Evolutionary conservation across 177 flowering plant species (phyloP), one percentile per base, ranked within the genome.

Genomic region (Vitis hybrid): DNA sequence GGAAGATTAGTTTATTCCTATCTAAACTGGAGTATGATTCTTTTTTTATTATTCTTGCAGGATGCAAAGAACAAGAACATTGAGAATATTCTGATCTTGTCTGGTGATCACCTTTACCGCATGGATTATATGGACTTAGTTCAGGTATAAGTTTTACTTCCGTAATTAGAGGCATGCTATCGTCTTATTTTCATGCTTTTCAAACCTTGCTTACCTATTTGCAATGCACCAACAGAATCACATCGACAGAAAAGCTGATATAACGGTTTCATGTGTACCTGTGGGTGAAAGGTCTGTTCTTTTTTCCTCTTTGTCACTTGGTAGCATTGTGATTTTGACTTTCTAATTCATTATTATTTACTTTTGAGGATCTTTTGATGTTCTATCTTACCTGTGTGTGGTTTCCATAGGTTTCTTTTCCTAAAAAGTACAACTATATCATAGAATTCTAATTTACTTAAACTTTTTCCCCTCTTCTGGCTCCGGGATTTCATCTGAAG

Each of bases 191-290:
- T 40, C 48, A 40, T 40, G 48, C 48, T 51, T 49, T 50, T 23
- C 66, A 54, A 19, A 7, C 49, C 14, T 58, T 66, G 13, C 68
- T 67, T 54, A 65, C 52, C 13, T 32, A 21, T 63, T 14, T 74
- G 9, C 40, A n/a, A 48, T 76, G 14, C 6, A 21, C 62, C 2
- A 60, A 77, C 92, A 92, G 98, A 88, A 84, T 72, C 98, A 91
- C 66, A 75, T 91, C 18, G 90, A 90, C 62, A 74, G 86, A 10
- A 78, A 86, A 70, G 92, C 98, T 34, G 97, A 94, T 79, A 87
- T 92, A 55, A 83, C 98, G 52, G 82, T 94, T 67, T 91, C 97
- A 59, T 94, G 98, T 72, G 82, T 86, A 19, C 85, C 93, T 13
- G 90, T 88, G 56, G 91, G 81, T 59, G 90, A 86, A 61, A 91